phyloP scores from a whole-genome alignment of 2,329 filamentous ascomycete species.

The Ceratocystis alfenasii region DNA sequence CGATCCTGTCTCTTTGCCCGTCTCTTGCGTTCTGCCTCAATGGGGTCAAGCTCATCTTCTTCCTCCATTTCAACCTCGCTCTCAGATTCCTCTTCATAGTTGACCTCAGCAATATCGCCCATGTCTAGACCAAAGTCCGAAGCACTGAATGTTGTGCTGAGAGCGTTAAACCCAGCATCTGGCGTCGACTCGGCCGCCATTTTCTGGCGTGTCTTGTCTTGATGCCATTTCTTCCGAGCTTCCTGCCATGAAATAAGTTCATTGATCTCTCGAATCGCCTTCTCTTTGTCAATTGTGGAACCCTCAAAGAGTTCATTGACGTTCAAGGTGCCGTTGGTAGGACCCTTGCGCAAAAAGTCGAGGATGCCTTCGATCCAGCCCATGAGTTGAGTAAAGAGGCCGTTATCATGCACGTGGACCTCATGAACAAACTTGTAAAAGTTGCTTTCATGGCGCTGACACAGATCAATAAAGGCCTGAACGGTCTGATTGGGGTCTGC shows the following conservation, averaged over 20 bases:
- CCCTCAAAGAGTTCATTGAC: constrained; percentile 89
- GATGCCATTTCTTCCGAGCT: constrained; percentile 92
- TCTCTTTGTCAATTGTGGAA: constrained; percentile 55
- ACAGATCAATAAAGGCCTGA: constrained; percentile 94
- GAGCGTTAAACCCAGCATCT: constrained; percentile 38
- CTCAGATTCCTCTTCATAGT: constrained; percentile 46
- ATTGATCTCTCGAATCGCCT: constrained; percentile 70
- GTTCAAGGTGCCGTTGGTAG: constrained; percentile 73
- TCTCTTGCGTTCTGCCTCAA: constrained; percentile 70
- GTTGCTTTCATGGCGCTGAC: constrained; percentile 85
- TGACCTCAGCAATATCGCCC: constrained; percentile 75
- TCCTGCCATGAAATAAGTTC: constrained; percentile 85
- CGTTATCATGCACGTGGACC: constrained; percentile 92
- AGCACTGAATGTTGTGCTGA: constrained; percentile 54
- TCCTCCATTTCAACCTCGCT: constrained; percentile 56
- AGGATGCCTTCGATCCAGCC: constrained; percentile 93
- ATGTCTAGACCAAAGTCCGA: constrained; percentile 84
- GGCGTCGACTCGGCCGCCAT: constrained; percentile 65
- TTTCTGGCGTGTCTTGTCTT: constrained; percentile 95
- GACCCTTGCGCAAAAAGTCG: constrained; percentile 80
- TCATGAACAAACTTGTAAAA: constrained; percentile 99
- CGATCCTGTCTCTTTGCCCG: constrained; percentile 67
- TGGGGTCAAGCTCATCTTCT: constrained; percentile 73
- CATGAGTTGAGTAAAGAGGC: constrained; percentile 92
- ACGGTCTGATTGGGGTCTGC: constrained; percentile 97